These are phyloP conservation scores for Ceratobasidium sp. DNA, from an alignment of 1,284 basidiomycete species.

Conservation along the genomic window DNA sequence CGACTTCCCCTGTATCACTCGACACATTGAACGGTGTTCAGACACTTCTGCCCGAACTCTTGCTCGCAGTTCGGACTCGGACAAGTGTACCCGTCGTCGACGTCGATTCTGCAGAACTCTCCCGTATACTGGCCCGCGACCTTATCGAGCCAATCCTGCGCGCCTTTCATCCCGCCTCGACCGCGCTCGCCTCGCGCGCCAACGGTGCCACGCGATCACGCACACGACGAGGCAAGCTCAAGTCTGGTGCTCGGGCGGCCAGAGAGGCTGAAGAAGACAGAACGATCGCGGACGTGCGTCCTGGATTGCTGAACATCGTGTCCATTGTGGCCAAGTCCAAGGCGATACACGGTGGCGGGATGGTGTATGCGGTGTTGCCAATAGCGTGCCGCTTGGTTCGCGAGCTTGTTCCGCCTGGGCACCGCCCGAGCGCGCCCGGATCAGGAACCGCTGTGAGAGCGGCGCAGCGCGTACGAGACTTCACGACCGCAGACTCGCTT, in stretches of 20 bases:
- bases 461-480: neutral
- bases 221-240: conserved; percentile 14
- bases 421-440: conserved; percentile 1
- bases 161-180: conserved; percentile 2
- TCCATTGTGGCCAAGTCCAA: conserved; percentile 2
- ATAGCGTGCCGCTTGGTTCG: conserved; percentile 4
- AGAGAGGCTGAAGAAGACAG: conserved; percentile 10
- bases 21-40: conserved; percentile 12
- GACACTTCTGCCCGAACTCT: conserved; percentile 14
- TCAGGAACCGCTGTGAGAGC: neutral
- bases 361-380: conserved; percentile 24
- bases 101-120: neutral
- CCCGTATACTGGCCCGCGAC: conserved; percentile 7
- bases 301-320: conserved; percentile 5
- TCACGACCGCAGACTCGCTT: conserved; percentile 15
- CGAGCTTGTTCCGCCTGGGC: neutral
- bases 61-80: neutral
- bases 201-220: conserved; percentile 3
- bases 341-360: neutral
- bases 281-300: neutral
- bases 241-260: conserved; percentile 19
- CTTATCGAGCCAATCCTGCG: conserved; percentile 7
- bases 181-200: neutral
- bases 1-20: neutral
- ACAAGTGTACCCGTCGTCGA: neutral